phyloP scores from a whole-genome alignment of 2,329 filamentous ascomycete species.

The Teratosphaeria zuluensis region DNA sequence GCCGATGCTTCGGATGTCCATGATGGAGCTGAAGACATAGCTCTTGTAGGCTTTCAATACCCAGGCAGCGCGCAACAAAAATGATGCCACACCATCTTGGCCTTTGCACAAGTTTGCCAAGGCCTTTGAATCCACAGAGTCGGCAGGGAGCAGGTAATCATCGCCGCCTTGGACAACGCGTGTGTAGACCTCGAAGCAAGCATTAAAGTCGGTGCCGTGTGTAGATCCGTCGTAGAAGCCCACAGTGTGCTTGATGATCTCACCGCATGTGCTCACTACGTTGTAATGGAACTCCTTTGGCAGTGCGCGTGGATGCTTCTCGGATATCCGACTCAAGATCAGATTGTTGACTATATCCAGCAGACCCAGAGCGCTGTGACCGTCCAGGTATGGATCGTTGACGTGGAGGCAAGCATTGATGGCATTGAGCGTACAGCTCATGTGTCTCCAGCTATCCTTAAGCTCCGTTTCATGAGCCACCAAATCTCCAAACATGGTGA shows the following conservation, averaged over 20 bases:
- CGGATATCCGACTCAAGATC: constrained; percentile 18
- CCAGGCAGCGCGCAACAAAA: constrained; percentile 55
- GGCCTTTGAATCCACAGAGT: background rate
- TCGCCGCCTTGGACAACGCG: constrained; percentile 13
- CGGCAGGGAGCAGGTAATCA: constrained; percentile 10
- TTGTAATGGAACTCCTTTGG: constrained; percentile 16
- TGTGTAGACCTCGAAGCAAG: constrained; percentile 10
- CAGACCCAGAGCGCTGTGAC: constrained; percentile 7
- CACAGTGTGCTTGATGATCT: constrained; percentile 4
- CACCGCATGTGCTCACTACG: constrained; percentile 3
- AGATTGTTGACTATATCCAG: constrained; percentile 13
- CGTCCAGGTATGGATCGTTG: background rate
- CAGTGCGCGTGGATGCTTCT: constrained; percentile 22
- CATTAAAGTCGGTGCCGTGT: background rate
- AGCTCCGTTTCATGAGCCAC: constrained; percentile 4
- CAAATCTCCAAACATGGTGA: constrained; percentile 1
- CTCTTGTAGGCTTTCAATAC: constrained; percentile 59
- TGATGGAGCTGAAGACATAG: constrained; percentile 73
- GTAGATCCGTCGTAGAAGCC: constrained; percentile 1
- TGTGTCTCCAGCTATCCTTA: constrained; percentile 13
- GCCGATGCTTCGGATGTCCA: constrained; percentile 78
- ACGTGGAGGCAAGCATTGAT: constrained; percentile 2
- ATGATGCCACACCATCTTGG: constrained; percentile 18
- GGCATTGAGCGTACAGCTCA: constrained; percentile 13
- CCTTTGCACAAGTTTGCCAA: constrained; percentile 9